Percentiles rank a stretch among this genome's conserved stretches.
phyloP scores from a whole-genome alignment of 805 yeast species.

The Cyberlindnera amylophila region DNA sequence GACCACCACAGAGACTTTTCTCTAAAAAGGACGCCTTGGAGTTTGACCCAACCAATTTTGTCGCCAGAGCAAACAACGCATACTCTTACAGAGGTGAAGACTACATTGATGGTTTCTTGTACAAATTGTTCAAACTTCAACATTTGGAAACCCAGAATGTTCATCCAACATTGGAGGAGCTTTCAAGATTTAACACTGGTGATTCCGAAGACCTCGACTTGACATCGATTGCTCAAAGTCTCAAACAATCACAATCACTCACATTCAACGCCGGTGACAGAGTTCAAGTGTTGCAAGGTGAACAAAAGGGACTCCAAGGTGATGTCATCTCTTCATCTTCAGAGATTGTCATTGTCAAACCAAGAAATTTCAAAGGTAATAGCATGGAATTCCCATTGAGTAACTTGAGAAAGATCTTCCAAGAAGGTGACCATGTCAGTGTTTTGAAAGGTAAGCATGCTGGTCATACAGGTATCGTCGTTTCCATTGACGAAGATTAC shows the following conservation, averaged over 20 bases:
- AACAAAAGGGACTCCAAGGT: conserved; percentile 87
- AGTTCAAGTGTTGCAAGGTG: conserved; percentile 89
- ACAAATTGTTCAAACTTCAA: conserved; percentile 81
- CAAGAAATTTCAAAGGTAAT: conserved; percentile 42
- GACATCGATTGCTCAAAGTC: conserved; percentile 79
- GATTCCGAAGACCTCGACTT: conserved; percentile 81
- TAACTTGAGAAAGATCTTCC: conserved; percentile 79
- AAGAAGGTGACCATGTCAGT: conserved; percentile 92
- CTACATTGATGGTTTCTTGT: conserved; percentile 82
- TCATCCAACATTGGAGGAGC: conserved; percentile 83
- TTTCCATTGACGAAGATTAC: conserved; percentile 74
- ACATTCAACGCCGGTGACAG: conserved; percentile 90
- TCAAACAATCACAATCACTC: conserved; percentile 58
- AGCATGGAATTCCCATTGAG: conserved; percentile 77
- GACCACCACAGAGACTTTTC: conserved; percentile 85
- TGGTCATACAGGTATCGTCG: conserved; percentile 94
- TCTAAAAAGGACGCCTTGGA: conserved; percentile 85
- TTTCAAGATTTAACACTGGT: conserved; percentile 73
- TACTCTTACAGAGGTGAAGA: conserved; percentile 83
- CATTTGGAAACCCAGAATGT: conserved; percentile 77
- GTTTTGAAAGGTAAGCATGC: conserved; percentile 86
- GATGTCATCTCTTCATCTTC: conserved; percentile 65
- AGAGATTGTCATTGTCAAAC: conserved; percentile 52
- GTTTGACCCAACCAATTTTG: conserved; percentile 70
- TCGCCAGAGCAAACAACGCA: conserved; percentile 59